Evolutionary conservation across 176 grass and related monocot genomes (phyloP).

Genomic region (Saccharum officinarum): DNA sequence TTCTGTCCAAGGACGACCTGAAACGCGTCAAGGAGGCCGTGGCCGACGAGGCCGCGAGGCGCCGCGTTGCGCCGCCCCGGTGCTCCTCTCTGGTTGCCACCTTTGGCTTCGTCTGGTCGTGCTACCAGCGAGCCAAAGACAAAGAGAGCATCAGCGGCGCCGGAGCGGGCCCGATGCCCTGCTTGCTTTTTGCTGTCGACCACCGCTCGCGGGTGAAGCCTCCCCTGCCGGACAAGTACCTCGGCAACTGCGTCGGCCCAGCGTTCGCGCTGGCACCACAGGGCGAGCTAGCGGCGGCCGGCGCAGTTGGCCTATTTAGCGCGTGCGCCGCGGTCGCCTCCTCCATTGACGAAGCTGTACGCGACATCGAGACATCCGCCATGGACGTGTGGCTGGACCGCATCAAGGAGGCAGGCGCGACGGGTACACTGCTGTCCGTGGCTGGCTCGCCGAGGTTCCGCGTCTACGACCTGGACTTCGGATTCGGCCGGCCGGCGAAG

Average conservation of each 20-base stretch:
- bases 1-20: constrained; percentile 34
- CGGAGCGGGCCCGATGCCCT: neutral
- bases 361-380: neutral
- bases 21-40: constrained; percentile 31
- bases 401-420: neutral
- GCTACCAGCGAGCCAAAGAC: constrained; percentile 37
- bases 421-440: neutral
- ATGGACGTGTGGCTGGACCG: neutral
- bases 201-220: constrained; percentile 40
- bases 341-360: constrained; percentile 21
- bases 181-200: constrained; percentile 36
- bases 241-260: constrained; percentile 61
- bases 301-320: neutral
- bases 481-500: constrained; percentile 58
- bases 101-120: constrained; percentile 41
- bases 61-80: constrained; percentile 4
- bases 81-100: constrained; percentile 51
- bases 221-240: constrained; percentile 42
- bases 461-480: constrained; percentile 65
- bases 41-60: neutral
- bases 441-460: constrained; percentile 59
- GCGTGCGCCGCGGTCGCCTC: constrained; percentile 36
- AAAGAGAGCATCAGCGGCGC: neutral
- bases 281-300: constrained; percentile 22
- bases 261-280: neutral